Base-by-base conservation (phyloP, 495 filamentous ascomycete species). In the Neurospora terricola region DNA sequence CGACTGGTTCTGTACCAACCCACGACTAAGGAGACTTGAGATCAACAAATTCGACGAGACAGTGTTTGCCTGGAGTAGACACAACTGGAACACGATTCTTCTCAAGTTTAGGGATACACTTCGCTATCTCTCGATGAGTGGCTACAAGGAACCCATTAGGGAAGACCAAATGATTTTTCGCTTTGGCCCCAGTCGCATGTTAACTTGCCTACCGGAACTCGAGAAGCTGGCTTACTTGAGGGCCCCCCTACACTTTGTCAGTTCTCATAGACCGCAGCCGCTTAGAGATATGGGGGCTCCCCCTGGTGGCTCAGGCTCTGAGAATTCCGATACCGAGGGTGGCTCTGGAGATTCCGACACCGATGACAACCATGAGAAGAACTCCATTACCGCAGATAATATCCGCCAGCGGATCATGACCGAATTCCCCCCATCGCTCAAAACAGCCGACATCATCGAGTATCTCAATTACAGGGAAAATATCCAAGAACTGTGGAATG, bases 401-500 rank as follows among this genome's bases (percentile, higher is more conserved):
- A 23, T 12, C n/a, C n/a, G 21, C 45, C n/a, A 54, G 21, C n/a
- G 10, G n/a, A 54, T 54, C 1, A 23, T 11, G 9, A 11, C 7
- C 2, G 45, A 54, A 1, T 23, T 54, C 21, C 10, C 45, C 1
- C 21, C 45, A 4, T 59, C 48, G 5, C 48, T 59, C 21, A 59
- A 59, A 59, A 6, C 21, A 5, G 45, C 14, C 11, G 48, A 59
- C 11, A 27, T 59, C 5, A 59, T 59, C 11, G 48, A 59, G 21
- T 27, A 54, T n/a, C n/a, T n/a, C 8, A 59, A 27, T 59, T 21
- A 48, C 43, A 21, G 1, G 18, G n/a, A 9, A 1, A 0, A n/a
- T n/a, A 0, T n/a, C 2, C 1, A 38, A 38, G 11, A 0, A 18
- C 4, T n/a, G 2, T 43, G 6, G 16, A 0, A 21, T 8, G 18